Conservation (phyloP, 495 filamentous ascomycete genomes). For the Penicillium macrosclerotiorum region DNA sequence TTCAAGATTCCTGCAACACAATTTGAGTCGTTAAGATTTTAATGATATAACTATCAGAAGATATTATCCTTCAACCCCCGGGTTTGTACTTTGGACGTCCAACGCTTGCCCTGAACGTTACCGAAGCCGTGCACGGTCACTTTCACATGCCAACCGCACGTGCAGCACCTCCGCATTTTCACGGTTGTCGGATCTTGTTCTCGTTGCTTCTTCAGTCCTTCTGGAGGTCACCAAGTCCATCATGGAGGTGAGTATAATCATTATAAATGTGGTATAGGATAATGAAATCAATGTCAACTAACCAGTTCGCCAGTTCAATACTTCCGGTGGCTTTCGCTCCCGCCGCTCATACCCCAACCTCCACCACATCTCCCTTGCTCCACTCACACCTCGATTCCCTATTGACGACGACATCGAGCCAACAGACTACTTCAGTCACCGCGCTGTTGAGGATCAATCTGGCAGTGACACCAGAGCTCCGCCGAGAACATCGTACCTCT, state of each 20-base stretch:
- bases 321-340: slow-evolving; percentile 34
- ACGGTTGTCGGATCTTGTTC: slow-evolving; percentile 1
- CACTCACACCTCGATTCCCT: slow-evolving; percentile 64
- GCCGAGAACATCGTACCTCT: slow-evolving; percentile 38
- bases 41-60: no score
- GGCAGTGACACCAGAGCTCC: slow-evolving; percentile 14
- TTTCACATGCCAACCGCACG: slow-evolving; percentile 25
- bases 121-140: slow-evolving; percentile 15
- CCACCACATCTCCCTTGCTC: slow-evolving; percentile 55
- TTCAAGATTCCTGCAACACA: no score
- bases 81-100: no score
- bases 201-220: slow-evolving; percentile 5
- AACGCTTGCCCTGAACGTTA: no score
- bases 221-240: slow-evolving; percentile 3
- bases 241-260: slow-evolving; percentile 26
- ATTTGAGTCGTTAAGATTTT: no score
- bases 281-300: background rate
- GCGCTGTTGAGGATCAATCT: slow-evolving; percentile 2
- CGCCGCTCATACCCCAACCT: slow-evolving; percentile 49
- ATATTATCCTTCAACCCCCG: background rate
- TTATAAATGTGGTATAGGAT: background rate
- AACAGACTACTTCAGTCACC: slow-evolving; percentile 35
- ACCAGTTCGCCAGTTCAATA: slow-evolving; percentile 13
- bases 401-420: slow-evolving; percentile 43
- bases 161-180: slow-evolving; percentile 30